Conservation (phyloP, 2,329 filamentous ascomycete genomes). For the Fusarium aywerte region DNA sequence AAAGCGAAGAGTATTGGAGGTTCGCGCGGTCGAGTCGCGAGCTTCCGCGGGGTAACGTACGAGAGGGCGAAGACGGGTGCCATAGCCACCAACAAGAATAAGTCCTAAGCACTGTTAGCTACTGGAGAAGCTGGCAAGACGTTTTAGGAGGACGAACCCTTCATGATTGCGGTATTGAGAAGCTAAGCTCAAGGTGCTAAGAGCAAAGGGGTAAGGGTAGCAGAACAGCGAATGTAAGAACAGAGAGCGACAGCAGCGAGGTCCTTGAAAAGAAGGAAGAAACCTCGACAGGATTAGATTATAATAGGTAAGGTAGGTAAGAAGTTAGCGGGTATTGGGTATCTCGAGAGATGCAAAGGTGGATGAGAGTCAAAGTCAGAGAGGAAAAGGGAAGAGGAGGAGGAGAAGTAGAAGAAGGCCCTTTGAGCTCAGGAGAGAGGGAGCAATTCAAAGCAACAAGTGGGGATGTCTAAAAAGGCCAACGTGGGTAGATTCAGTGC, state of each 20-base stretch:
- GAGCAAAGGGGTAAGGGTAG: slow-evolving; percentile 25
- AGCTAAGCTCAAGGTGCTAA: slow-evolving; percentile 34
- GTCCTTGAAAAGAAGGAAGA: slow-evolving; percentile 39
- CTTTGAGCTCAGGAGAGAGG: slow-evolving; percentile 42
- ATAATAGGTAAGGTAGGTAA: slow-evolving; percentile 28
- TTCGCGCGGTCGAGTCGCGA: slow-evolving; percentile 23
- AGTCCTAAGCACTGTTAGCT: slow-evolving; percentile 71
- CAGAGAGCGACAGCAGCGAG: slow-evolving; percentile 40
- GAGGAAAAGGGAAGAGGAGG: slow-evolving; percentile 18
- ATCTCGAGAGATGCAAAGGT: slow-evolving; percentile 37
- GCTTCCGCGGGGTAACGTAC: slow-evolving; percentile 64
- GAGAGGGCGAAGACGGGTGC: slow-evolving; percentile 95
- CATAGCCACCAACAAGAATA: slow-evolving; percentile 99
- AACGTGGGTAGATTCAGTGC: slow-evolving; percentile 42
- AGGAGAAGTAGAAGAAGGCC: slow-evolving; percentile 22
- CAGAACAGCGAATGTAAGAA: slow-evolving; percentile 39
- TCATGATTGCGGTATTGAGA: slow-evolving; percentile 50
- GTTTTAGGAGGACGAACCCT: slow-evolving; percentile 46
- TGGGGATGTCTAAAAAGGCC: slow-evolving; percentile 44
- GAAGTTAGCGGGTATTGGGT: slow-evolving; percentile 21
- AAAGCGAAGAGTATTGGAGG: slow-evolving; percentile 1
- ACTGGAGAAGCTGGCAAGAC: not conserved
- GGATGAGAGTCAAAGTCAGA: slow-evolving; percentile 28
- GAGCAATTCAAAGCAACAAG: slow-evolving; percentile 29
- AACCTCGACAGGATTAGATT: slow-evolving; percentile 46